Base-by-base conservation (phyloP, 1,284 basidiomycete species). In the Boletus sp. region DNA sequence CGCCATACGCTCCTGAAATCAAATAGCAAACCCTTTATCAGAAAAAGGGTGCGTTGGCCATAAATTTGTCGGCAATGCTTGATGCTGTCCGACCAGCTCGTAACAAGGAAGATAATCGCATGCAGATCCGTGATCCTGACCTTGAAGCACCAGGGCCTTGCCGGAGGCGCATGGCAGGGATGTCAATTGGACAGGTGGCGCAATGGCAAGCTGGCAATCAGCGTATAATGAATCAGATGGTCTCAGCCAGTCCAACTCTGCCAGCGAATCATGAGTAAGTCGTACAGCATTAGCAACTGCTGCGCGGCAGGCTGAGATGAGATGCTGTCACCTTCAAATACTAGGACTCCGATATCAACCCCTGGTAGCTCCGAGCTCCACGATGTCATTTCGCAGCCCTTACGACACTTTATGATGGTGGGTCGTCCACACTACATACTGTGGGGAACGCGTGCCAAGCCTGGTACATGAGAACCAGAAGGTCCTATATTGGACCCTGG, bases 171-270 rank as follows among this genome's bases (percentile, higher is more conserved):
- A 46, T 63, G 62, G 57, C 41, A 26, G 33, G 23, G 23, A 17
- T 33, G 39, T 32, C 51, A 43, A 44, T 39, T 40, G 16, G 55
- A 53, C 55, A 50, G 43, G 53, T 62, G 57, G 57, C 59, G 20
- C 29, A 3, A 23, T 49, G 47, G 46, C 61, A 44, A 41, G 44
- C 46, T 61, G 59, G 46, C 52, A 49, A 64, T 60, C 51, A 46
- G 47, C 49, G 41, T 29, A 41, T 42, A n/a, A 51, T 51, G 47
- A 51, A 62, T 62, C 53, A 56, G 49, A 42, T 46, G 51, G 52
- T 44, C 30, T 33, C 40, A 30, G 35, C 42, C 50, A 33, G 19
- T 33, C 30, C 52, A 43, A 22, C 34, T 48, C 32, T 35, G 55
- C 45, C 41, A 50, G n/a, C n/a, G n/a, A n/a, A 39, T 44, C 32